Percentiles rank a stretch among this genome's conserved stretches.
phyloP scores from a whole-genome alignment of 2,329 filamentous ascomycete genomes.

The Neurospora sp. region DNA sequence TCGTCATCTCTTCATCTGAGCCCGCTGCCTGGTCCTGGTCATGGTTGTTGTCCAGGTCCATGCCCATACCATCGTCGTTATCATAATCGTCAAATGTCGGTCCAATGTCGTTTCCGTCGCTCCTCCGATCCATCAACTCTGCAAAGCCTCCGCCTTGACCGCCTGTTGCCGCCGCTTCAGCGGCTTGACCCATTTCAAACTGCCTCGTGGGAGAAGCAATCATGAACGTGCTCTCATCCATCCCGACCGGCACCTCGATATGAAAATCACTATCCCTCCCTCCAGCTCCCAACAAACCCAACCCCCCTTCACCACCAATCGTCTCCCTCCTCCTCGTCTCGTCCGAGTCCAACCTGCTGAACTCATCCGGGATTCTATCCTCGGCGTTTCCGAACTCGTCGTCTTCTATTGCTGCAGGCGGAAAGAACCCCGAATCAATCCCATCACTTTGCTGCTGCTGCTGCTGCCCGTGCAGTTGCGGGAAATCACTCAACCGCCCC shows the following conservation, averaged over 20 bases:
- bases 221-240: constrained; percentile 34
- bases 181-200: background rate
- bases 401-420: constrained; percentile 34
- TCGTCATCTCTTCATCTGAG: background rate
- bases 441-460: constrained; percentile 25
- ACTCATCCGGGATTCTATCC: constrained; percentile 30
- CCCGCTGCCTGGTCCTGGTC: background rate
- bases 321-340: background rate
- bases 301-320: background rate
- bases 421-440: constrained; percentile 43
- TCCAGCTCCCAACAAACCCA: constrained; percentile 20
- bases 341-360: constrained; percentile 14
- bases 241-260: constrained; percentile 37
- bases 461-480: constrained; percentile 10
- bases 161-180: background rate
- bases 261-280: constrained; percentile 40
- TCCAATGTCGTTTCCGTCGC: constrained; percentile 1
- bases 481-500: constrained; percentile 46
- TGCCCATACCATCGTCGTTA: background rate
- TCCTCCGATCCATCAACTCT: constrained; percentile 18
- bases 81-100: background rate
- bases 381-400: constrained; percentile 29
- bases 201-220: constrained; percentile 4
- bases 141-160: constrained; percentile 11
- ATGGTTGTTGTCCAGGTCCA: background rate